A percentile compares a stretch with the other conserved stretches of the same genome.
Evolutionary conservation across 1,284 basidiomycete species (phyloP).

Genomic region (Cutaneotrichosporon arboriforme): DNA sequence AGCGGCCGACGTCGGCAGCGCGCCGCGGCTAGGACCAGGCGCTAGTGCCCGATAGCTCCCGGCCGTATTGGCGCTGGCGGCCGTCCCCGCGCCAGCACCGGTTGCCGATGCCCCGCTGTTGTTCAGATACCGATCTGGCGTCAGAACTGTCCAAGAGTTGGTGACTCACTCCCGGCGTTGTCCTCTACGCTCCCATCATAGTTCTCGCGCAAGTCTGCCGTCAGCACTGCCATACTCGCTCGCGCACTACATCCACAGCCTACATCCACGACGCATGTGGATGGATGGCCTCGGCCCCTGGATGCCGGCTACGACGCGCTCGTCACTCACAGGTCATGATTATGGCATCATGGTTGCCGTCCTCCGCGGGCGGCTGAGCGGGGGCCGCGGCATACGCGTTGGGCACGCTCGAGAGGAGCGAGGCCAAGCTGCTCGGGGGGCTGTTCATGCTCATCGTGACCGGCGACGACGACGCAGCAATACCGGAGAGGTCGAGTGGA

Average conservation of each 20-base stretch:
- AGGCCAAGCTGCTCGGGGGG: conserved; percentile 8
- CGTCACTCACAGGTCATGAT: conserved; percentile 17
- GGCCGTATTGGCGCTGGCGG: not conserved
- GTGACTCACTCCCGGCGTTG: not conserved
- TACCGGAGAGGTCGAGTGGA: not conserved
- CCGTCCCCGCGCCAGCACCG: not conserved
- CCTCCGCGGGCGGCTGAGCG: conserved; percentile 1
- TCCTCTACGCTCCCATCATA: conserved; percentile 2
- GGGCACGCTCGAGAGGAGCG: conserved; percentile 2
- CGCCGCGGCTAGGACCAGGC: not conserved
- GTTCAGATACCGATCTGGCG: not conserved
- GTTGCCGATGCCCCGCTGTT: not conserved
- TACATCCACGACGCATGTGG: too few species aligned
- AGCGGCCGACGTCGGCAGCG: conserved; percentile 1
- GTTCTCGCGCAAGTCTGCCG: conserved; percentile 14
- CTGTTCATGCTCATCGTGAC: conserved; percentile 9
- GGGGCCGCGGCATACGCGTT: not conserved
- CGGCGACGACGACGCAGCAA: not conserved
- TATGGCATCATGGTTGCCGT: conserved; percentile 6
- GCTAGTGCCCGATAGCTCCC: not conserved
- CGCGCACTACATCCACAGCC: too few species aligned
- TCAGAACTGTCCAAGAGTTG: not conserved
- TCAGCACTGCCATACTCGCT: not conserved
- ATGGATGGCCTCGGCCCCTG: too few species aligned
- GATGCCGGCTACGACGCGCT: not conserved